These are phyloP conservation scores for Nicotiana noctiflora DNA, from an alignment of 257 asterid genomes.

Conservation along the genomic window DNA sequence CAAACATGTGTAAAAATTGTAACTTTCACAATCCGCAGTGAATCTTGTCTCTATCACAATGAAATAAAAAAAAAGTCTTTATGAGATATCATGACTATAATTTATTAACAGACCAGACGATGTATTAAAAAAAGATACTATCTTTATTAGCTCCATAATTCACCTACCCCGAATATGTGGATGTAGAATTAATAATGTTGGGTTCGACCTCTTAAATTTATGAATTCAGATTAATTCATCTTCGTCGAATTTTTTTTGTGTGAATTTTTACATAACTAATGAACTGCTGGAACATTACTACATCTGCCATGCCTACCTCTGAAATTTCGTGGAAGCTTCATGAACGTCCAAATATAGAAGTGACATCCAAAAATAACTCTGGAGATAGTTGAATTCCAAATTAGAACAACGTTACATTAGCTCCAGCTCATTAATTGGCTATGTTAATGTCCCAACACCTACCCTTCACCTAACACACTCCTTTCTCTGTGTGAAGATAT, in stretches of 20 bases:
- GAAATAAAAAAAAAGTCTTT: neutral
- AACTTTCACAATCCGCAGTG: neutral
- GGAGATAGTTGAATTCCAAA: neutral
- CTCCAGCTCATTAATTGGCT: constrained; percentile 2
- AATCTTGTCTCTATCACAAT: neutral
- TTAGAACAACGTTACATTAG: neutral
- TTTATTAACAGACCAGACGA: neutral
- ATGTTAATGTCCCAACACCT: neutral
- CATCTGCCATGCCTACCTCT: neutral
- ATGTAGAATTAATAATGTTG: too few species aligned
- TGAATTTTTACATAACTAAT: too few species aligned
- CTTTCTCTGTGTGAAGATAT: neutral
- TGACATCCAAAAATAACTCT: neutral
- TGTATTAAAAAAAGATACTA: neutral
- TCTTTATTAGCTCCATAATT: neutral
- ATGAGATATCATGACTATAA: neutral
- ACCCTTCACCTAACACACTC: neutral
- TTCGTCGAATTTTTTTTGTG: too few species aligned
- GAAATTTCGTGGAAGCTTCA: neutral
- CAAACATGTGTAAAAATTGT: neutral
- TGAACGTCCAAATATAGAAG: neutral
- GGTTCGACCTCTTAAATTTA: too few species aligned
- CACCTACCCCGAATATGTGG: neutral
- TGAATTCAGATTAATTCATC: too few species aligned
- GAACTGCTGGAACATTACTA: too few species aligned